Evolutionary conservation across 73 alveolate species (phyloP).

Genomic region (Tetrahymena malaccensis): DNA sequence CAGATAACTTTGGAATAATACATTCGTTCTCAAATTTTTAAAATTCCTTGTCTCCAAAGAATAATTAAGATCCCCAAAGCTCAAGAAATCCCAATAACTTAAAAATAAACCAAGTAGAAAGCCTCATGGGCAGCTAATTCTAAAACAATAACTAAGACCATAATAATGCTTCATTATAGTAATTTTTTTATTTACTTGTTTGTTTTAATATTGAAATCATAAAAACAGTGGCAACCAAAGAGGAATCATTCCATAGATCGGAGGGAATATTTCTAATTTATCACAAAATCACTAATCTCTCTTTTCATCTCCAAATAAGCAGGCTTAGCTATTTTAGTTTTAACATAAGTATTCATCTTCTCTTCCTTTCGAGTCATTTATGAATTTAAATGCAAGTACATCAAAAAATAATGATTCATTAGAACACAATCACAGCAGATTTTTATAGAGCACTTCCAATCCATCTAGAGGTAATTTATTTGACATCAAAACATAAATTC

Average conservation of each 20-base stretch:
- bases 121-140: background rate
- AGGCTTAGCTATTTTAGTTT: background rate
- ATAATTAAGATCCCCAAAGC: background rate
- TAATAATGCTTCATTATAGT: background rate
- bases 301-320: background rate
- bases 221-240: background rate
- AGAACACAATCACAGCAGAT: background rate
- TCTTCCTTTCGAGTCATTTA: background rate
- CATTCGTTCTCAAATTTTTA: background rate
- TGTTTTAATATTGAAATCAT: background rate
- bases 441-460: background rate
- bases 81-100: background rate
- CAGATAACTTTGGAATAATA: background rate
- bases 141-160: background rate
- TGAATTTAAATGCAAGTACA: background rate
- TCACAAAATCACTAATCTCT: background rate
- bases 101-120: background rate
- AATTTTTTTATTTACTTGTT: too few relatives aligned
- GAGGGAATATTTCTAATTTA: background rate
- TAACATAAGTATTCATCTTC: background rate
- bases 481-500: background rate
- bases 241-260: background rate
- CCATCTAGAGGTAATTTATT: background rate
- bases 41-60: background rate
- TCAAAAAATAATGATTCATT: background rate